These are phyloP conservation scores for Hyphopichia pseudoburtonii DNA, from an alignment of 1,139 yeast species.

Conservation along the genomic window DNA sequence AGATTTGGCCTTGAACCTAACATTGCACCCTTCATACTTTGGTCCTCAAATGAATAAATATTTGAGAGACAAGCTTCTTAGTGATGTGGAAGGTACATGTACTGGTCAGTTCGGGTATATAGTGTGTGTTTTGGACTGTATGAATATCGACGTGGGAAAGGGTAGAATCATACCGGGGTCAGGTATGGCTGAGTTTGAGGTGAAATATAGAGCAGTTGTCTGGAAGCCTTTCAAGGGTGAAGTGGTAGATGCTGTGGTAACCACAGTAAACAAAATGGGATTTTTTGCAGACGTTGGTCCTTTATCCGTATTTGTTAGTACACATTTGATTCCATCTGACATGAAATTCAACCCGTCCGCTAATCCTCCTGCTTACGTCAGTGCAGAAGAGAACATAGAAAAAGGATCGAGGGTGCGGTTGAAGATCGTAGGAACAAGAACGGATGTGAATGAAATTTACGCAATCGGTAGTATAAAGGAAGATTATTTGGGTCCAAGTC, in stretches of 20 bases:
- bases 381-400: constrained; percentile 92
- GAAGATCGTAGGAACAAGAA: constrained; percentile 95
- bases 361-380: constrained; percentile 97
- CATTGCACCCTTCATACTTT: constrained; percentile 94
- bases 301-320: constrained; percentile 87
- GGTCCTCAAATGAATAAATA: constrained; percentile 98
- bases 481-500: constrained; percentile 87
- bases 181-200: constrained; percentile 96
- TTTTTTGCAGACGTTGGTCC: constrained; percentile 99
- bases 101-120: constrained; percentile 98
- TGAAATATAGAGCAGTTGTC: constrained; percentile 92
- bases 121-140: constrained; percentile 92
- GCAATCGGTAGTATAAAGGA: constrained; percentile 98
- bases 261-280: constrained; percentile 94
- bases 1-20: constrained; percentile 86
- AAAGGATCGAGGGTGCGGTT: constrained; percentile 92
- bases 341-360: constrained; percentile 94
- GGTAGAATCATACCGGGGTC: constrained; percentile 87
- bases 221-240: constrained; percentile 99
- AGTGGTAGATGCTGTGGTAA: constrained; percentile 94
- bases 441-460: constrained; percentile 95
- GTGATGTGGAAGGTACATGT: constrained; percentile 98
- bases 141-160: constrained; percentile 92
- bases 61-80: constrained; percentile 81
- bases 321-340: constrained; percentile 92